phyloP scores from a whole-genome alignment of 2,329 filamentous ascomycete genomes.

The Microsporum ferrugineum region DNA sequence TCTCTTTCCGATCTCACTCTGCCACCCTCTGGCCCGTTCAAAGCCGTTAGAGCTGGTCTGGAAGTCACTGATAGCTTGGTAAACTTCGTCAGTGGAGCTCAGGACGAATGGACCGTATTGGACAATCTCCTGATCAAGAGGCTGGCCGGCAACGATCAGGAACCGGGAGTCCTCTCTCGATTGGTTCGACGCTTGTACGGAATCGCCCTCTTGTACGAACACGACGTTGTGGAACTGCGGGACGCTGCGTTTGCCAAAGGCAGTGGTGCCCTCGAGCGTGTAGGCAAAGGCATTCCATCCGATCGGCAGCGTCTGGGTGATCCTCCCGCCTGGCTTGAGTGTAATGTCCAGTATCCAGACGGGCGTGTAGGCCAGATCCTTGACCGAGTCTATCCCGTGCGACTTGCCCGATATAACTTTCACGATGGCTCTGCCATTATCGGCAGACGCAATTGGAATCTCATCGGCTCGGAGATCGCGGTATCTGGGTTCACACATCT shows the following conservation, averaged over 20 bases:
- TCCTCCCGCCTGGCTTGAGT: constrained; percentile 64
- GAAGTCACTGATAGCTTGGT: constrained; percentile 65
- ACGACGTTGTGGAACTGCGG: constrained; percentile 77
- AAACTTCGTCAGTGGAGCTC: constrained; percentile 58
- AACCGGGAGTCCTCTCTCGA: constrained; percentile 43
- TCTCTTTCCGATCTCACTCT: constrained; percentile 74
- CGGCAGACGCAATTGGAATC: constrained; percentile 62
- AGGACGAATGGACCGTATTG: constrained; percentile 83
- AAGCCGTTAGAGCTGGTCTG: constrained; percentile 65
- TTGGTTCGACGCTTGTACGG: constrained; percentile 58
- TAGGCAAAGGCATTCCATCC: constrained; percentile 90
- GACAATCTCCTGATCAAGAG: constrained; percentile 66
- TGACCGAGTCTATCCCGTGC: constrained; percentile 72
- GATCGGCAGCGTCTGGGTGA: constrained; percentile 62
- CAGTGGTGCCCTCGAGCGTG: constrained; percentile 60
- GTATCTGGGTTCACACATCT: constrained; percentile 83
- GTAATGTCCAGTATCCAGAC: constrained; percentile 89
- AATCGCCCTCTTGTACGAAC: constrained; percentile 68
- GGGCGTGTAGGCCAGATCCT: constrained; percentile 88
- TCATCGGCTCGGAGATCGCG: constrained; percentile 69
- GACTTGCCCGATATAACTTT: constrained; percentile 85
- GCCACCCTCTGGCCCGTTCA: constrained; percentile 66
- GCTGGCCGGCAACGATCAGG: constrained; percentile 64
- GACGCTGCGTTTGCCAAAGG: constrained; percentile 49
- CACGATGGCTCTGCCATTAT: constrained; percentile 62